phyloP scores from a whole-genome alignment of 805 yeast species.

The Kodamaea neixiangensis region DNA sequence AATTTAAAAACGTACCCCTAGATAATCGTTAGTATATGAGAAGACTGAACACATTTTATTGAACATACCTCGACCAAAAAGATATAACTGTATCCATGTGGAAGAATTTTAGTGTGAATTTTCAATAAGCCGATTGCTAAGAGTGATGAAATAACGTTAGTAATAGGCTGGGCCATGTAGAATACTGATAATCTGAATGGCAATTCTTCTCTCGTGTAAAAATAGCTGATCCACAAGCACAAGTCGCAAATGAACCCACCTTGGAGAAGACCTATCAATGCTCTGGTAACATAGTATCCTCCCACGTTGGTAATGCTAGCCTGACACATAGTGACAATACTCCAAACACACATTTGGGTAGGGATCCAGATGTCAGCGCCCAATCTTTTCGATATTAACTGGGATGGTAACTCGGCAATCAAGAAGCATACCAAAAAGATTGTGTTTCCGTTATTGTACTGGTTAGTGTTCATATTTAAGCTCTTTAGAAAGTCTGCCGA shows the following conservation, averaged over 20 bases:
- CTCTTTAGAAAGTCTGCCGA: slow-evolving; percentile 24
- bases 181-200: slow-evolving; percentile 60
- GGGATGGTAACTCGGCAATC: slow-evolving; percentile 28
- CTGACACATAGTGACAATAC: slow-evolving; percentile 24
- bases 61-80: slow-evolving; percentile 26
- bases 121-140: slow-evolving; percentile 54
- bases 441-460: slow-evolving; percentile 25
- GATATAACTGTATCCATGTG: slow-evolving; percentile 28
- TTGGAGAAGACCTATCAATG: slow-evolving; percentile 24
- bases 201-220: slow-evolving; percentile 61
- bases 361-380: slow-evolving; percentile 30
- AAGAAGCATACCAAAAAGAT: slow-evolving; percentile 24
- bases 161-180: slow-evolving; percentile 55
- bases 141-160: slow-evolving; percentile 48
- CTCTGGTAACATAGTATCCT: slow-evolving; percentile 24
- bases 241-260: slow-evolving; percentile 55
- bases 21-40: not conserved
- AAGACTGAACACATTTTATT: not conserved
- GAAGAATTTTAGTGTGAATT: slow-evolving; percentile 25
- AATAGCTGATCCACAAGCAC: slow-evolving; percentile 64
- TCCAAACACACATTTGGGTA: slow-evolving; percentile 25
- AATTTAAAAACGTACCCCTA: not conserved
- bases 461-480: slow-evolving; percentile 23
- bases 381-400: slow-evolving; percentile 25
- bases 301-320: slow-evolving; percentile 18